These are phyloP conservation scores for Venturia pyrina DNA, from an alignment of 2,329 filamentous ascomycete species.

Conservation along the genomic window DNA sequence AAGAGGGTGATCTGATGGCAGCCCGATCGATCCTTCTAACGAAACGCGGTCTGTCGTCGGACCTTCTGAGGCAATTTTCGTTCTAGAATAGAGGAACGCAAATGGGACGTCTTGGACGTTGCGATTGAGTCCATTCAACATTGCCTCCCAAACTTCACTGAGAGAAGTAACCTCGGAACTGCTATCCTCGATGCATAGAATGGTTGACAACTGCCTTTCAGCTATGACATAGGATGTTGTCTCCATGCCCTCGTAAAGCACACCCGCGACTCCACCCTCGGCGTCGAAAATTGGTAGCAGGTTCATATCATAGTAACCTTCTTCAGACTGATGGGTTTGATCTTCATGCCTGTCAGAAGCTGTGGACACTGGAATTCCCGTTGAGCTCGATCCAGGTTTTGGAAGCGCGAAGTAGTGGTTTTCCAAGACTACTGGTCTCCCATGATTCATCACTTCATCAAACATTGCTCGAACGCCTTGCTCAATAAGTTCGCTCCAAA, in stretches of 20 bases:
- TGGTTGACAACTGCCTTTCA: neutral
- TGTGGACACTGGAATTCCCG: neutral
- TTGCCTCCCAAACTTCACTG: slow-evolving; percentile 35
- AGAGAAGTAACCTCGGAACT: slow-evolving; percentile 19
- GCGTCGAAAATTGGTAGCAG: slow-evolving; percentile 22
- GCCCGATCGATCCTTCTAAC: slow-evolving; percentile 5
- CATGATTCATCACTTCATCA: neutral
- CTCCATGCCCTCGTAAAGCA: neutral
- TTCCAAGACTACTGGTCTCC: neutral
- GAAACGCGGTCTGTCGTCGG: neutral
- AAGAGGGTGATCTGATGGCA: slow-evolving; percentile 4
- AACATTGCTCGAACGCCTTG: neutral
- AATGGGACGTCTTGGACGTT: slow-evolving; percentile 8
- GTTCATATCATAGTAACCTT: slow-evolving; percentile 32
- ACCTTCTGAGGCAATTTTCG: neutral
- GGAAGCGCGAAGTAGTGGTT: neutral
- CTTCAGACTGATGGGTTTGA: neutral
- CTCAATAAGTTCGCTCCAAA: neutral
- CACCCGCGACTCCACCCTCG: neutral
- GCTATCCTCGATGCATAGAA: neutral
- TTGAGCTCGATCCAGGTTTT: neutral
- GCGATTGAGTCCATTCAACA: neutral
- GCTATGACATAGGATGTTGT: neutral
- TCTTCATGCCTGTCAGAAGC: neutral
- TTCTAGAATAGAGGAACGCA: slow-evolving; percentile 5